phyloP scores from a whole-genome alignment of 140 eudicot species.

The Anethum foeniculum region DNA sequence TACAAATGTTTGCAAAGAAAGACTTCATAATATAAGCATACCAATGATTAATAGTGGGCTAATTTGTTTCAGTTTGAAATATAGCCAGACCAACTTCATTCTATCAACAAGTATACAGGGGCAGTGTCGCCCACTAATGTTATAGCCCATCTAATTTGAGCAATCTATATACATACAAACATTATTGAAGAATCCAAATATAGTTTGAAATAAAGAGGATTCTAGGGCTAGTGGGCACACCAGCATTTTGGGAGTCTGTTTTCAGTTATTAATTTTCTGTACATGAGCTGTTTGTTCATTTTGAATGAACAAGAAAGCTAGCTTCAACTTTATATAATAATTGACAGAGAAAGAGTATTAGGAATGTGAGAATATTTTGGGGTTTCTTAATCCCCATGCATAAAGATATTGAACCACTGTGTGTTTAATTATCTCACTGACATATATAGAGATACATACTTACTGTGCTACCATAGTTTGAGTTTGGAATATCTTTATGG shows the following conservation, averaged over 20 bases:
- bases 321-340: conserved; percentile 23
- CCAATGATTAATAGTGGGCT: too few relatives aligned
- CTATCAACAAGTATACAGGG: too few relatives aligned
- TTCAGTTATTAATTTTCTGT: background rate
- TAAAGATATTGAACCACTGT: conserved; percentile 16
- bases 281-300: background rate
- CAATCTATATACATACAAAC: too few relatives aligned
- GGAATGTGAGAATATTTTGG: conserved; percentile 12
- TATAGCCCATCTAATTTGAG: too few relatives aligned
- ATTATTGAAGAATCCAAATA: background rate
- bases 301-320: background rate
- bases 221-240: background rate
- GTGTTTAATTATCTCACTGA: background rate
- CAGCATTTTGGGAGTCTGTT: background rate
- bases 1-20: too few relatives aligned
- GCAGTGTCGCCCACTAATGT: too few relatives aligned
- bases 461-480: background rate
- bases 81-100: too few relatives aligned
- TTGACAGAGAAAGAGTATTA: conserved; percentile 7
- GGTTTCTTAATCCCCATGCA: conserved; percentile 39
- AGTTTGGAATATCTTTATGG: conserved; percentile 28
- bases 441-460: background rate
- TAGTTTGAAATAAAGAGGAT: background rate
- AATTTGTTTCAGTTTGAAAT: too few relatives aligned
- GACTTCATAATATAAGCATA: too few relatives aligned